Base-by-base conservation (phyloP, 176 grass and related monocot genomes). In the Triticum turgidum region DNA sequence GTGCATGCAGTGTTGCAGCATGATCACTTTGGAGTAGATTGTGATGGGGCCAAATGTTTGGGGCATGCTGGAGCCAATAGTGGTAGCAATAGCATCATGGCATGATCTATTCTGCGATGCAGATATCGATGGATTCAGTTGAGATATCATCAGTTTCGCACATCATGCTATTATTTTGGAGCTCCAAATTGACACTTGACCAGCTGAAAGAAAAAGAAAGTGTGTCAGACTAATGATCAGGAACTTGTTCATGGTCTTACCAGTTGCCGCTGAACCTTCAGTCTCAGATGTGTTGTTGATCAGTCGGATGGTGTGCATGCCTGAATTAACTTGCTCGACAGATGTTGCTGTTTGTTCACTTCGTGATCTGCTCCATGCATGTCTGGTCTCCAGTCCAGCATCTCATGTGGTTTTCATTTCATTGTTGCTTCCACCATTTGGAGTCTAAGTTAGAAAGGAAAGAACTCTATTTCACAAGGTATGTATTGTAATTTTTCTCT, bases 21-120 rank as follows among this genome's bases (percentile, higher is more conserved):
- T 78, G 32, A 22, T 37, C 38, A 34, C 13, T 87, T 69, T 30
- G 62, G 66, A 87, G 76, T 42, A 41, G 35, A 42, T 72, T 41
- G 37, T 6, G 37, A 41, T 72, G 37, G 20, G 62, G 39, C 66
- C 64, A 88, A 72, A 30, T 87, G 65, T 87, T 77, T 56, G 35
- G 70, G 15, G 47, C 9, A 20, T 62, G 37, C 69, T 20, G 20
- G 69, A 44, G 70, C 70, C 39, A 42, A 24, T 42, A 22, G 69
- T 18, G 3, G 5, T 73, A 42, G 20, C 56, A 47, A 47, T 47
- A 47, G 44, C 11, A 52, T 52, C 49, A 52, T 52, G 49, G 49
- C 12, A 52, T 14, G 14, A 52, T 52, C 56, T 59, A 59, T 59
- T 59, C 18, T 59, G 6, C 56, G 20, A 21, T 59, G 6, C 56